Percentiles rank a stretch among this genome's conserved stretches.
These are phyloP conservation scores for Backusella liffmaniae DNA, from an alignment of 192 early-diverging fungal genomes.

Conservation along the genomic window DNA sequence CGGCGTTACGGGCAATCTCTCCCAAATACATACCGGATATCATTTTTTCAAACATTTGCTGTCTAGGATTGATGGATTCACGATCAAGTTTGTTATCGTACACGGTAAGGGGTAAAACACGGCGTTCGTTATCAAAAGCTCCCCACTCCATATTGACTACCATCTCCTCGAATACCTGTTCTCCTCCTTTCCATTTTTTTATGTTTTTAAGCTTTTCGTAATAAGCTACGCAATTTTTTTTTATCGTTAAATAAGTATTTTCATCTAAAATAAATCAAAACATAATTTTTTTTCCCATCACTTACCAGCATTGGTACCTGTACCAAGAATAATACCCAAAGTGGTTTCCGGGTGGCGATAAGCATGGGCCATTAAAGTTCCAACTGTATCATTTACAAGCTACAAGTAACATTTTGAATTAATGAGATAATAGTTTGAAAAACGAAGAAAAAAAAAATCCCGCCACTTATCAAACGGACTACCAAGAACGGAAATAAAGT, in stretches of 20 bases:
- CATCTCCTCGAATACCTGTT: slow-evolving; percentile 56
- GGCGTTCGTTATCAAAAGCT: slow-evolving; percentile 77
- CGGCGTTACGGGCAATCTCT: slow-evolving; percentile 76
- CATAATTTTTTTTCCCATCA: not conserved
- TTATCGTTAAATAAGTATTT: not conserved
- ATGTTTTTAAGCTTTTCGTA: slow-evolving; percentile 52
- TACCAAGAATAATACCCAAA: slow-evolving; percentile 92
- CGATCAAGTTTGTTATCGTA: slow-evolving; percentile 85
- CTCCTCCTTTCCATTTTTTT: slow-evolving; percentile 40
- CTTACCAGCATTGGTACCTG: slow-evolving; percentile 75
- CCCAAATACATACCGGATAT: slow-evolving; percentile 95
- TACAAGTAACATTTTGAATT: slow-evolving; percentile 8
- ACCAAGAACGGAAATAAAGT: not conserved
- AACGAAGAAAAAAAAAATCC: slow-evolving; percentile 4
- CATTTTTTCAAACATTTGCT: slow-evolving; percentile 91
- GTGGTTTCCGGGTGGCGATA: slow-evolving; percentile 78
- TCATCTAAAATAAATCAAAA: not conserved
- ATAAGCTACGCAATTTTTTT: slow-evolving; percentile 47
- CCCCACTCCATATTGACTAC: slow-evolving; percentile 97
- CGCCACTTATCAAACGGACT: not conserved
- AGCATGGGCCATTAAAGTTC: slow-evolving; percentile 84
- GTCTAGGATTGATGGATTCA: slow-evolving; percentile 76
- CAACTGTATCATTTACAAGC: slow-evolving; percentile 97
- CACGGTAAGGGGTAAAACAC: slow-evolving; percentile 78
- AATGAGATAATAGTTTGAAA: not conserved